Base-by-base conservation (phyloP, 2,329 filamentous ascomycete genomes). In the Seiridium unicorne region DNA sequence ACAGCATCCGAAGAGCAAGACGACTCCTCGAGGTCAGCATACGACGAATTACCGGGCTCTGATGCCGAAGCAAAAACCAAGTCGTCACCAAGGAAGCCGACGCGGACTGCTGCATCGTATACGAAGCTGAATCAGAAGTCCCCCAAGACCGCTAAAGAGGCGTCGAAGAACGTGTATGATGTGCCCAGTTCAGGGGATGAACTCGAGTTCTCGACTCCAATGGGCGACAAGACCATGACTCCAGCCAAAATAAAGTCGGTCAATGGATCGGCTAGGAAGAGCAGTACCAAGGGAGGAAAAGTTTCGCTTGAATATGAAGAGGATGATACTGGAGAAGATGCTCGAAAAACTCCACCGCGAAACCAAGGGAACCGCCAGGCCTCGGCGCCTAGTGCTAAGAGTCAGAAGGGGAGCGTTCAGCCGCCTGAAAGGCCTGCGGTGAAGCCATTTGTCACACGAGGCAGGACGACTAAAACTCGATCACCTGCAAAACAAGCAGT, bases 101-200 rank as follows among this genome's bases (percentile, higher is more conserved):
- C 62, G 3, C 70, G 68, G 36, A 64, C 53, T n/a, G 55, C 60
- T 10, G 56, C 59, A 7, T 51, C 49, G 40, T 55, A 68, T 26
- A 68, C 65, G 57, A 69, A 70, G 48, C 64, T 69, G 6, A 64
- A 66, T 44, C 60, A 65, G 11, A 63, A 53, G 51, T 58, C 46
- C 46, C 57, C 63, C 10, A 60, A 26, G 4, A 63, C 26, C 44
- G 35, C 26, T 53, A 48, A 63, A 38, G 7, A 44, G 35, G 3
- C 58, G 26, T 51, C 63, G 26, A 62, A 62, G 36, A 67, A 60
- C 51, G 57, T 68, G 31, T 72, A 72, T 60, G 69, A 71, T 38
- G 66, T 71, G 11, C 69, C 68, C 1, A 68, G 70, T 57, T 72
- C 70, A 9, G 69, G 65, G 34, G 69, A 69, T 9, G 71, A 72